Conservation (phyloP, 257 asterid genomes). For the Penstemon newberryi region DNA sequence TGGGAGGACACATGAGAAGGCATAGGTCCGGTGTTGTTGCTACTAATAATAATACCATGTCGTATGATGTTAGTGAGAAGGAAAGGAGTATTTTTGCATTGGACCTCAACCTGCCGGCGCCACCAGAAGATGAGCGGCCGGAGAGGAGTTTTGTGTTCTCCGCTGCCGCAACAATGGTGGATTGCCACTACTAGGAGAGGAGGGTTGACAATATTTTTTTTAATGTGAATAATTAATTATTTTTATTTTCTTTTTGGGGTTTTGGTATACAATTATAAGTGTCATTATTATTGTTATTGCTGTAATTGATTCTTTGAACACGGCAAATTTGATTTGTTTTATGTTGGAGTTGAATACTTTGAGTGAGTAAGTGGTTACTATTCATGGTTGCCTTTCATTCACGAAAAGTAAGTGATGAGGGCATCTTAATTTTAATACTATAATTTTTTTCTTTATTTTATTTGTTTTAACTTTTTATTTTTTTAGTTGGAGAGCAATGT, state of each 20-base stretch:
- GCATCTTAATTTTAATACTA: constrained; percentile 27
- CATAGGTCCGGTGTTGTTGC: constrained; percentile 45
- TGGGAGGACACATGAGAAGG: constrained; percentile 95
- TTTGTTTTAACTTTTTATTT: neutral
- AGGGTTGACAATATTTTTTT: constrained; percentile 39
- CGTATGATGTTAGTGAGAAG: constrained; percentile 36
- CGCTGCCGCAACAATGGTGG: constrained; percentile 60
- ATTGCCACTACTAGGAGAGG: constrained; percentile 56
- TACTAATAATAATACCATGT: neutral
- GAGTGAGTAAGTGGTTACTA: constrained; percentile 57
- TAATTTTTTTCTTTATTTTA: neutral
- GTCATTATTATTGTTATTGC: constrained; percentile 26
- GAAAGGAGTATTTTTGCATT: constrained; percentile 41
- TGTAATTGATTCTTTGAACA: constrained; percentile 23
- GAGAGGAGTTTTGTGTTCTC: constrained; percentile 37
- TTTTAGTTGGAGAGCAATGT: neutral
- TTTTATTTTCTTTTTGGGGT: neutral
- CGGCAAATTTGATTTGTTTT: constrained; percentile 30
- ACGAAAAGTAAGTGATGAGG: constrained; percentile 66
- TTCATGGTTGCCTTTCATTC: constrained; percentile 68
- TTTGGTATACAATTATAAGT: constrained; percentile 22
- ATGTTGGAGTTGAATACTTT: constrained; percentile 49
- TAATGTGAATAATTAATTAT: constrained; percentile 32
- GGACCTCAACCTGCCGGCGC: constrained; percentile 89
- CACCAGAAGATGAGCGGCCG: constrained; percentile 52